Percentiles rank a stretch among this genome's conserved stretches.
phyloP scores from a whole-genome alignment of 306 rosid species.

The Chamaecrista fasciculata region DNA sequence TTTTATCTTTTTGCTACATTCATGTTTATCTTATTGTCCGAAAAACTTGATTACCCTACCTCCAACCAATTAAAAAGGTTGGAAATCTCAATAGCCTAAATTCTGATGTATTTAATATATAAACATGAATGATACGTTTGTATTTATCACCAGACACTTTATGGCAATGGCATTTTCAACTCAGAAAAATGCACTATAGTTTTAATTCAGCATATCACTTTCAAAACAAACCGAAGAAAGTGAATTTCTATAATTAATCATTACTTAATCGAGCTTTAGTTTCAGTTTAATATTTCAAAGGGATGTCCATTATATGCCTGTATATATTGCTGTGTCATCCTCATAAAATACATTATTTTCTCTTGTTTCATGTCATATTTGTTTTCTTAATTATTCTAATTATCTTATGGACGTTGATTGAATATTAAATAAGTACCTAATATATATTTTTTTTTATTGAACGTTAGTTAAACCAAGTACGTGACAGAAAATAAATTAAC shows the following conservation, averaged over 20 bases:
- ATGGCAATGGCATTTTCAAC: background rate
- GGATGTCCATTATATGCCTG: background rate
- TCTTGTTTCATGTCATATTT: background rate
- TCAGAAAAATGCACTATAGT: background rate
- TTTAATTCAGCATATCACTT: background rate
- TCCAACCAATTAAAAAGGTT: too few relatives aligned
- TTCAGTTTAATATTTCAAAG: background rate
- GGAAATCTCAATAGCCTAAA: too few relatives aligned
- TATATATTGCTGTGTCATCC: background rate
- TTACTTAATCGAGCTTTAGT: background rate
- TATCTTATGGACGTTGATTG: background rate
- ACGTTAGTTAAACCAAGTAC: too few relatives aligned
- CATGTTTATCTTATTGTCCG: too few relatives aligned
- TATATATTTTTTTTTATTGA: background rate
- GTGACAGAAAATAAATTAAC: too few relatives aligned
- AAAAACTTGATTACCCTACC: too few relatives aligned
- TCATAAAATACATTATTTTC: background rate
- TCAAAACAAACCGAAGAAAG: background rate
- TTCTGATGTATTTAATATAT: too few relatives aligned
- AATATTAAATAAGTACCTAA: background rate
- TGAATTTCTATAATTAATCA: background rate
- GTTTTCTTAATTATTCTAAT: background rate
- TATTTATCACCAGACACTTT: background rate
- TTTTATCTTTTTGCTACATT: too few relatives aligned
- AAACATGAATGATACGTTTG: too few relatives aligned